Conservation (phyloP, 2,329 filamentous ascomycete species). For the Talaromyces funiculosus region DNA sequence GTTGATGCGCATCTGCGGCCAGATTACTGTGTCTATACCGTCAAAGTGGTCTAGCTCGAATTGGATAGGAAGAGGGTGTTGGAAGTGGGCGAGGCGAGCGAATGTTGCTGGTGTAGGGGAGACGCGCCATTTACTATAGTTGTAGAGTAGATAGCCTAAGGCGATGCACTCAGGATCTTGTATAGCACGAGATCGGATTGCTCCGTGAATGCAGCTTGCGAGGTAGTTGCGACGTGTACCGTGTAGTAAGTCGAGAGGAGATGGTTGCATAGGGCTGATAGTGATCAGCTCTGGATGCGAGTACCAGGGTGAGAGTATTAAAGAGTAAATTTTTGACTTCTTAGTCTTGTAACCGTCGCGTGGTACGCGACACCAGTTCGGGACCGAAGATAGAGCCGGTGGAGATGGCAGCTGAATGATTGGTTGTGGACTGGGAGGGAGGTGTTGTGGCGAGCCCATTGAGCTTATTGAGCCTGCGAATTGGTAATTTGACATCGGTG, state of each 20-base stretch:
- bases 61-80: conserved; percentile 19
- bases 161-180: conserved; percentile 24
- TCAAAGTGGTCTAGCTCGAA: conserved; percentile 18
- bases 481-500: background rate
- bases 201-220: conserved; percentile 21
- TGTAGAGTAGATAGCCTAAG: conserved; percentile 20
- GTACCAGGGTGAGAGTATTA: conserved; percentile 16
- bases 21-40: conserved; percentile 19
- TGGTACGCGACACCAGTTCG: conserved; percentile 1
- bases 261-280: conserved; percentile 19
- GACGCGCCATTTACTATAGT: conserved; percentile 21
- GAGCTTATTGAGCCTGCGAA: background rate
- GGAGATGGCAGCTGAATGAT: conserved; percentile 1
- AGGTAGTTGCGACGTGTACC: conserved; percentile 23
- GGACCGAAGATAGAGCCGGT: conserved; percentile 14
- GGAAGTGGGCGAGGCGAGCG: conserved; percentile 17
- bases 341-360: conserved; percentile 15
- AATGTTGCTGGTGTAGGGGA: conserved; percentile 20
- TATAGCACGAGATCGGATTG: conserved; percentile 18
- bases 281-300: conserved; percentile 18
- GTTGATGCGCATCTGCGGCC: conserved; percentile 21
- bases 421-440: background rate
- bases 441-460: background rate
- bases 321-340: conserved; percentile 12
- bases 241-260: conserved; percentile 24